Base-by-base conservation (phyloP, 495 filamentous ascomycete genomes). In the Trichodelitschia bisporula region DNA sequence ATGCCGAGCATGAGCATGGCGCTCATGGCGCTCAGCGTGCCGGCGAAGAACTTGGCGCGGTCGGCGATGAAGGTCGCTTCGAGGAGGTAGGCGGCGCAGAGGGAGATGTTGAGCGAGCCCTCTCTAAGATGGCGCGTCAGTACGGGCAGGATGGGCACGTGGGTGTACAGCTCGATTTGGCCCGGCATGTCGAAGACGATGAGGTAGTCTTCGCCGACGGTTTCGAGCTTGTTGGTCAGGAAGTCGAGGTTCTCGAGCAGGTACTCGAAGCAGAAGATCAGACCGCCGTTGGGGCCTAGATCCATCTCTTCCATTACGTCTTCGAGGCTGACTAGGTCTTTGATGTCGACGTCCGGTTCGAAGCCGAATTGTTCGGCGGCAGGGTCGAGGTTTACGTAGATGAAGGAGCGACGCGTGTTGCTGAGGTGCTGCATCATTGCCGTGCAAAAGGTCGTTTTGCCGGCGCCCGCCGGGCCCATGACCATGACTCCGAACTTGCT, bases 101-200 rank as follows among this genome's bases (percentile, higher is more conserved):
- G 60, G 33, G 71, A 76, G 48, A 93, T 73, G 50, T 86, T 78
- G 35, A 95, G 59, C 4, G 66, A 60, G n/a, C 80, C 79, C 17
- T 72, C 64, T 18, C 72, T 77, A 4, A 97, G 64, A 48, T 79
- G 77, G 41, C 68, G 70, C 31, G 77, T 67, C 23, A 97, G 62
- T n/a, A 64, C 67, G 2, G 86, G 86, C 15, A 97, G 55, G 42
- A 95, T 71, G 9, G 86, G 86, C 18, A 93, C 72, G 46, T 97
- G 86, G 9, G 86, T 93, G 57, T 95, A 97, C 18, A 97, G 75
- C 53, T 97, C 86, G 51, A 97, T 93, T 53, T 97, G 86, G 15
- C 86, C 86, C 0, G 86, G 86, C 75, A 93, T 92, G 51, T 97
- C 86, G 57, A 97, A 78, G 29, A 97, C 73, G 45, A 91, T 86